These are phyloP conservation scores for Schizochytrium sp. DNA, from an alignment of 108 stramenopile species.

Conservation along the genomic window DNA sequence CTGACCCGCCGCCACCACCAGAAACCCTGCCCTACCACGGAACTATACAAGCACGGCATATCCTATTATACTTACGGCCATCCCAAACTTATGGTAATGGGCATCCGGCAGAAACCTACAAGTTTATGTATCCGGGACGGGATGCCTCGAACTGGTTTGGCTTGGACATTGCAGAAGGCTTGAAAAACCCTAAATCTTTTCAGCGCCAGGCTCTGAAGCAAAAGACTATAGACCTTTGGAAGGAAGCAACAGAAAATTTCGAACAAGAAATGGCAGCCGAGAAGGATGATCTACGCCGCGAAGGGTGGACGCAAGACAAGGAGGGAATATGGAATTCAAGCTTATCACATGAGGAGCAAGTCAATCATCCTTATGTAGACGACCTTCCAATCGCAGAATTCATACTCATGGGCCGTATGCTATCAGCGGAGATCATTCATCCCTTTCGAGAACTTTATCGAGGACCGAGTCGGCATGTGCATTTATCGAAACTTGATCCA, in stretches of 20 bases:
- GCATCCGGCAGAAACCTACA: not conserved
- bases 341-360: not conserved
- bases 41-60: not conserved
- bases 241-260: too few species aligned
- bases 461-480: constrained; percentile 11
- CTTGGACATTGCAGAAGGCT: not conserved
- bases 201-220: not conserved
- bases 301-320: not conserved
- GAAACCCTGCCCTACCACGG: constrained; percentile 23
- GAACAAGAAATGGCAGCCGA: constrained; percentile 5
- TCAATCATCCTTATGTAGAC: not conserved
- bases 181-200: not conserved
- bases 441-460: constrained; percentile 17
- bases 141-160: constrained; percentile 28
- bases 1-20: constrained; percentile 10
- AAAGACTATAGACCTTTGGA: not conserved
- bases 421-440: constrained; percentile 4
- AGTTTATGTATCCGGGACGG: constrained; percentile 11
- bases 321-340: not conserved
- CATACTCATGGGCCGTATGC: not conserved
- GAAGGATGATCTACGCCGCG: not conserved
- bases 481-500: not conserved
- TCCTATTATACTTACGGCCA: not conserved
- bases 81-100: not conserved
- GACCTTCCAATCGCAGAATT: not conserved